A percentile compares a stretch with the other conserved stretches of the same genome.
phyloP scores from a whole-genome alignment of 2,329 filamentous ascomycete genomes.

The Fusarium sacchari region DNA sequence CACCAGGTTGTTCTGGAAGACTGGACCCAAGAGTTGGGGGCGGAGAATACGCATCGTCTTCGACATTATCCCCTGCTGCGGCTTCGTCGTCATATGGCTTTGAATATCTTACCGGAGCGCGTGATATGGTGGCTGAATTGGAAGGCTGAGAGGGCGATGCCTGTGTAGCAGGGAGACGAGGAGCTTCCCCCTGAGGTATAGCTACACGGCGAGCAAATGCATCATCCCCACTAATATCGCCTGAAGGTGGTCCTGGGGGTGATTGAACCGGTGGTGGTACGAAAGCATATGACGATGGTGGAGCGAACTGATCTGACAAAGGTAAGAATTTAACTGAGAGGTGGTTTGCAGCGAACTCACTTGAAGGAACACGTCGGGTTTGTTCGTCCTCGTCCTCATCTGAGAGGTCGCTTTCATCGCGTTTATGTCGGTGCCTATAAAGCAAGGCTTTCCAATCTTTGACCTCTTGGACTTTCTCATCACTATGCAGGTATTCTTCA shows the following conservation, averaged over 20 bases:
- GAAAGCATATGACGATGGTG: constrained; percentile 65
- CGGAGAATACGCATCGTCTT: constrained; percentile 55
- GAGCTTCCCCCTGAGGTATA: constrained; percentile 58
- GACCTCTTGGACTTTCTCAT: constrained; percentile 83
- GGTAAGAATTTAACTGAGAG: constrained; percentile 31
- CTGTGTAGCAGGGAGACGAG: constrained; percentile 45
- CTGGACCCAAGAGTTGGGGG: constrained; percentile 62
- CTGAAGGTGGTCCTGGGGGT: constrained; percentile 57
- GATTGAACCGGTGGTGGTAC: constrained; percentile 65
- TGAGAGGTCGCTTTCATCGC: constrained; percentile 51
- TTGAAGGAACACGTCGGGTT: constrained; percentile 43
- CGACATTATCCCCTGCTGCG: constrained; percentile 53
- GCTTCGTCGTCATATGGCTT: constrained; percentile 42
- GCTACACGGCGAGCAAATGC: constrained; percentile 72
- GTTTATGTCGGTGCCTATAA: constrained; percentile 72
- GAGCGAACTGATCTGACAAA: constrained; percentile 66
- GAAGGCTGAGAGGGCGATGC: constrained; percentile 52
- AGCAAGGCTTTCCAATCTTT: constrained; percentile 86
- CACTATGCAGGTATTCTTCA: constrained; percentile 84
- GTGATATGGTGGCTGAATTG: constrained; percentile 73
- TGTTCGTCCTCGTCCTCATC: constrained; percentile 54
- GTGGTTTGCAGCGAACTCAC: constrained; percentile 42
- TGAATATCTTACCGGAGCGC: constrained; percentile 79
- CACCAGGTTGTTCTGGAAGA: constrained; percentile 46
- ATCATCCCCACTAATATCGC: constrained; percentile 75